These are phyloP conservation scores for Kickxella alabastrina DNA, from an alignment of 192 early-diverging fungal genomes.

Conservation along the genomic window DNA sequence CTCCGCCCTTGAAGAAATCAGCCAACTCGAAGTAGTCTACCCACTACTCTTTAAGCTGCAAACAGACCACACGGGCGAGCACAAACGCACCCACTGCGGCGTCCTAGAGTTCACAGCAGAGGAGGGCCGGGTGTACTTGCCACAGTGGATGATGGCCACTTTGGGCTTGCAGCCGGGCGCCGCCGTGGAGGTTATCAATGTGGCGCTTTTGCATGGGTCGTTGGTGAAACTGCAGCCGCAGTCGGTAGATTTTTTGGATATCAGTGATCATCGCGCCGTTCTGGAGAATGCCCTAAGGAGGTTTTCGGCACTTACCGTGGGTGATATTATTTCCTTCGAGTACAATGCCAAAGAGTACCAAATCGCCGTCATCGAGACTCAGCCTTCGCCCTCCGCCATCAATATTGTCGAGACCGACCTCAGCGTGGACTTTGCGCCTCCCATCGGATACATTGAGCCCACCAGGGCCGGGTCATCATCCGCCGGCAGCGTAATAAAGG, in stretches of 20 bases:
- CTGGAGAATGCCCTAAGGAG: slow-evolving; percentile 90
- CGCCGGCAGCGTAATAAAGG: no score
- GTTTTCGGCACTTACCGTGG: slow-evolving; percentile 88
- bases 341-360: slow-evolving; percentile 88
- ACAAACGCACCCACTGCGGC: slow-evolving; percentile 77
- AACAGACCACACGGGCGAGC: slow-evolving; percentile 50
- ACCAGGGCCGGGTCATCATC: slow-evolving; percentile 18
- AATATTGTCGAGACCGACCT: slow-evolving; percentile 97
- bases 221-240: slow-evolving; percentile 99
- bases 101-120: slow-evolving; percentile 98
- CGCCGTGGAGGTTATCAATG: slow-evolving; percentile 74
- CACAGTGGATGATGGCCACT: slow-evolving; percentile 98
- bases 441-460: slow-evolving; percentile 93
- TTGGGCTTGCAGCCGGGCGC: slow-evolving; percentile 72
- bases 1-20: slow-evolving; percentile 51
- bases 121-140: slow-evolving; percentile 91
- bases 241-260: slow-evolving; percentile 92
- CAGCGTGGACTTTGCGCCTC: slow-evolving; percentile 95
- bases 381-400: slow-evolving; percentile 75
- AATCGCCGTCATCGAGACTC: slow-evolving; percentile 86
- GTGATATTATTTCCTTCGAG: slow-evolving; percentile 86
- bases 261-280: slow-evolving; percentile 94
- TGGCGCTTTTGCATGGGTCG: slow-evolving; percentile 70
- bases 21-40: slow-evolving; percentile 80
- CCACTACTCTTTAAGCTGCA: slow-evolving; percentile 89